These are phyloP conservation scores for Leptoxyphium fumago DNA, from an alignment of 2,329 filamentous ascomycete genomes.

Conservation along the genomic window DNA sequence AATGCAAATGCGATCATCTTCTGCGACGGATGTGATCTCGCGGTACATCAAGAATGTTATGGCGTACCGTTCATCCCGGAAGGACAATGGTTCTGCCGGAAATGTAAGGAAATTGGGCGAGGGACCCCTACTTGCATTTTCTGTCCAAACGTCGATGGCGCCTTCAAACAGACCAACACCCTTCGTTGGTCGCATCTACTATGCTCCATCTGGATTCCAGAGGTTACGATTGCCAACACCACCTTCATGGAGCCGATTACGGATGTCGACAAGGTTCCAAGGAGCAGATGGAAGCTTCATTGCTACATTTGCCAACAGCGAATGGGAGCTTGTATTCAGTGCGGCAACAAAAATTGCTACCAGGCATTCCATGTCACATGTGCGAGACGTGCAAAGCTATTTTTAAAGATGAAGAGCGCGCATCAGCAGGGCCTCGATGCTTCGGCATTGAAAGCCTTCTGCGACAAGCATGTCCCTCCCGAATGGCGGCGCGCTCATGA, in stretches of 20 bases:
- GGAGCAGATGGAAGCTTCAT: slow-evolving; percentile 67
- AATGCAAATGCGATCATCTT: slow-evolving; percentile 99
- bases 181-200: slow-evolving; percentile 95
- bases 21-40: slow-evolving; percentile 92
- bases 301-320: slow-evolving; percentile 96
- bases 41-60: slow-evolving; percentile 97
- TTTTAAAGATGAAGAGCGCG: slow-evolving; percentile 90
- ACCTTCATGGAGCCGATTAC: slow-evolving; percentile 98
- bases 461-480: slow-evolving; percentile 80
- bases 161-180: slow-evolving; percentile 94
- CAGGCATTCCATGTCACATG: slow-evolving; percentile 96
- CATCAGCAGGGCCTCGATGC: slow-evolving; percentile 67
- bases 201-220: slow-evolving; percentile 96
- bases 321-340: slow-evolving; percentile 98
- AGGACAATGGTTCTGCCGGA: slow-evolving; percentile 93
- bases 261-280: slow-evolving; percentile 94
- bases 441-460: slow-evolving; percentile 82
- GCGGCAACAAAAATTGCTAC: slow-evolving; percentile 93
- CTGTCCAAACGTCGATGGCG: slow-evolving; percentile 91
- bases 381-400: slow-evolving; percentile 72
- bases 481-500: slow-evolving; percentile 82
- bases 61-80: slow-evolving; percentile 97
- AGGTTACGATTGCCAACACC: slow-evolving; percentile 86
- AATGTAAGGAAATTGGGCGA: slow-evolving; percentile 88
- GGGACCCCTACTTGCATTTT: slow-evolving; percentile 94